A percentile compares a stretch with the other conserved stretches of the same genome.
phyloP scores from a whole-genome alignment of 164 flowering plant genomes.

The Amborella trichopoda region DNA sequence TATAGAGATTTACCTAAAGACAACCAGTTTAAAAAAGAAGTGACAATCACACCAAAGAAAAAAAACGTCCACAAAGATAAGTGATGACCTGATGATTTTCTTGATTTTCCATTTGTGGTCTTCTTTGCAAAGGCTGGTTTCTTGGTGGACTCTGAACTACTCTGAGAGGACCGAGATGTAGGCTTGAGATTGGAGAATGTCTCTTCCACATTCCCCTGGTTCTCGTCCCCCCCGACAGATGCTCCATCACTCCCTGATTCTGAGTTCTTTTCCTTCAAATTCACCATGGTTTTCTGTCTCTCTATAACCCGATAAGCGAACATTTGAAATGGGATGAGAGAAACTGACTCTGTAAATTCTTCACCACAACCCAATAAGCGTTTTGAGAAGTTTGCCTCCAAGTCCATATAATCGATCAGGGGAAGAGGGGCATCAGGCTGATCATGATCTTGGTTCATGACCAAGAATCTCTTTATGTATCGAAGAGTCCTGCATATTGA shows the following conservation, averaged over 20 bases:
- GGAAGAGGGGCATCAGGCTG: slow-evolving; percentile 46
- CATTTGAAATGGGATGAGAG: slow-evolving; percentile 79
- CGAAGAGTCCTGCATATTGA: slow-evolving; percentile 72
- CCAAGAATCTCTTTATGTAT: slow-evolving; percentile 51
- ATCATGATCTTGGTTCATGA: slow-evolving; percentile 48
- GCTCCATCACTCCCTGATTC: slow-evolving; percentile 63
- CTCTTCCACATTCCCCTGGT: slow-evolving; percentile 22
- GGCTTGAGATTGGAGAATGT: slow-evolving; percentile 7
- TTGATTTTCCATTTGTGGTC: slow-evolving; percentile 20
- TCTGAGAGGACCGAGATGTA: slow-evolving; percentile 1
- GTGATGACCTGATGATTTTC: slow-evolving; percentile 27
- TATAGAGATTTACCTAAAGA: no score
- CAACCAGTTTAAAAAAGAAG: no score
- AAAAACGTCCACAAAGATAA: not conserved
- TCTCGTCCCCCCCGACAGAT: slow-evolving; percentile 40
- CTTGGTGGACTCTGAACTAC: slow-evolving; percentile 18
- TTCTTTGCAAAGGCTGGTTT: slow-evolving; percentile 25
- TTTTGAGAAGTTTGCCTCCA: slow-evolving; percentile 38
- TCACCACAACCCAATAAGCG: slow-evolving; percentile 21
- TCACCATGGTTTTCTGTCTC: slow-evolving; percentile 33
- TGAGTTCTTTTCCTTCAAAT: slow-evolving; percentile 26
- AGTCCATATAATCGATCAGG: slow-evolving; percentile 42
- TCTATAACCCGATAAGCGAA: slow-evolving; percentile 55
- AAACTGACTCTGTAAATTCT: slow-evolving; percentile 20
- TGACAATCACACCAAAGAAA: not conserved